These are phyloP conservation scores for Suillus lakei DNA, from an alignment of 768 basidiomycete genomes.

Conservation along the genomic window DNA sequence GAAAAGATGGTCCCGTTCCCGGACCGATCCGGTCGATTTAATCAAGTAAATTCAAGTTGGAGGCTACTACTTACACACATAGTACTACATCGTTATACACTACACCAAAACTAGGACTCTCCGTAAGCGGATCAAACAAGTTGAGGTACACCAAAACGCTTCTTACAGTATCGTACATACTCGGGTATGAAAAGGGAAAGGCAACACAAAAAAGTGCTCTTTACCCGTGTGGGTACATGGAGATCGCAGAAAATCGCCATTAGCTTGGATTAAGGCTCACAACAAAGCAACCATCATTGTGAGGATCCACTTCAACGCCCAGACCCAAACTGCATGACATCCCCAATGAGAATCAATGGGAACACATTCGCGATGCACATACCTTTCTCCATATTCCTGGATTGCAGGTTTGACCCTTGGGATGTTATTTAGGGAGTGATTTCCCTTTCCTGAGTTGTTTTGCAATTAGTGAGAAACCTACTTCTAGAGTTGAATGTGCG, in stretches of 20 bases:
- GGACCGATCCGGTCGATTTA: not conserved
- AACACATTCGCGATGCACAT: slow-evolving; percentile 18
- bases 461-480: too few relatives aligned
- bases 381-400: slow-evolving; percentile 79
- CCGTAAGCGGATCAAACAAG: not conserved
- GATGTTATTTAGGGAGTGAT: slow-evolving; percentile 74
- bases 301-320: slow-evolving; percentile 70
- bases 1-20: not conserved
- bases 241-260: not conserved
- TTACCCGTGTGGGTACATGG: not conserved
- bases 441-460: slow-evolving; percentile 64
- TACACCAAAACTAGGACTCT: not conserved
- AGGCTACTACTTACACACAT: not conserved
- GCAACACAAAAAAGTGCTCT: not conserved
- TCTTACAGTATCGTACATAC: not conserved
- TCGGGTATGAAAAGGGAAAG: not conserved
- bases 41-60: not conserved
- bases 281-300: slow-evolving; percentile 80
- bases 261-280: slow-evolving; percentile 41
- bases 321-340: slow-evolving; percentile 54
- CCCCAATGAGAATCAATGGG: not conserved
- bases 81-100: not conserved
- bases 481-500: not conserved
- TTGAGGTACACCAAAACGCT: not conserved
- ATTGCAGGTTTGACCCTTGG: slow-evolving; percentile 90